These are phyloP conservation scores for Chaetomium sp. DNA, from an alignment of 2,329 filamentous ascomycete genomes.

Conservation along the genomic window DNA sequence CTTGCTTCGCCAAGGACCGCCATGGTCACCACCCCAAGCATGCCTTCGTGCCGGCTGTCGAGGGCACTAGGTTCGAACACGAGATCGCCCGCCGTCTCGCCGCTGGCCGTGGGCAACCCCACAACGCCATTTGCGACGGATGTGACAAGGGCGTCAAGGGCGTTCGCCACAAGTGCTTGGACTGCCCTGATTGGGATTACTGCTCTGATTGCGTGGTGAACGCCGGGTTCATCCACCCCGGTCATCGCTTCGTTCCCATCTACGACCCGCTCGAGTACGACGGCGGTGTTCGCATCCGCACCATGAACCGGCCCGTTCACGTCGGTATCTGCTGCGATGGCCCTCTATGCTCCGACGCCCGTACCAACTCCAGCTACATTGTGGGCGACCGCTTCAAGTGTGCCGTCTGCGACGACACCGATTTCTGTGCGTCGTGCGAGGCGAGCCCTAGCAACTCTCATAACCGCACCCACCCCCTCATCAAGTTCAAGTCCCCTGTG, in stretches of 20 bases:
- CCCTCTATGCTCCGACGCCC: conserved; percentile 67
- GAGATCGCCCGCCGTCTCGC: conserved; percentile 68
- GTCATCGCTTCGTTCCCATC: conserved; percentile 85
- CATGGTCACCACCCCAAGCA: conserved; percentile 94
- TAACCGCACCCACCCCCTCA: conserved; percentile 93
- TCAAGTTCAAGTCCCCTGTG: conserved; percentile 95
- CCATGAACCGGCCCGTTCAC: conserved; percentile 59
- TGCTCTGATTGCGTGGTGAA: conserved; percentile 74
- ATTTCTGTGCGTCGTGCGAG: conserved; percentile 95
- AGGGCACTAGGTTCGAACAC: conserved; percentile 62
- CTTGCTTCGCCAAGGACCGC: conserved; percentile 72
- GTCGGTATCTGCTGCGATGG: conserved; percentile 93
- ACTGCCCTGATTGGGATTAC: conserved; percentile 97
- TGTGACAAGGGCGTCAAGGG: conserved; percentile 88
- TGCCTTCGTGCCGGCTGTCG: conserved; percentile 69
- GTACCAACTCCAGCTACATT: conserved; percentile 66
- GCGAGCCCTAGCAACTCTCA: conserved; percentile 81
- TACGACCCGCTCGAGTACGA: conserved; percentile 65
- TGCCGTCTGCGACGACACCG: conserved; percentile 88
- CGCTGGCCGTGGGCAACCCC: conserved; percentile 77
- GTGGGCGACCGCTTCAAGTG: conserved; percentile 93
- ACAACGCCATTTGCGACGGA: conserved; percentile 91
- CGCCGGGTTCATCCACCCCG: conserved; percentile 70
- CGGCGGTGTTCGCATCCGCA: conserved; percentile 45
- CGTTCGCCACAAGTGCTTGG: conserved; percentile 92